phyloP scores from a whole-genome alignment of 192 early-diverging fungal species.

The Umbelopsis sp. region DNA sequence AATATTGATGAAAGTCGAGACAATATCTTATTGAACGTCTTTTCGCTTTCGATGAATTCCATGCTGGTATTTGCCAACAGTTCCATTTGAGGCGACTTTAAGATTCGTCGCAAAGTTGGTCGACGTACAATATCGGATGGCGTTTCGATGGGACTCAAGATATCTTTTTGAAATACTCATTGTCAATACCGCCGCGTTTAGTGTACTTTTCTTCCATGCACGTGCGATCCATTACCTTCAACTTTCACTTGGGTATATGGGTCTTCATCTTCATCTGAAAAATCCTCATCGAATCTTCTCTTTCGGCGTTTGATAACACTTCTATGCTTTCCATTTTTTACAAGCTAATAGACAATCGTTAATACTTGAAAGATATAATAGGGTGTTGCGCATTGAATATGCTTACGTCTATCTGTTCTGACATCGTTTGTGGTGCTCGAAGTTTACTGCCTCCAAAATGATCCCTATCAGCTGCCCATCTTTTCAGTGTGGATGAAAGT shows the following conservation, averaged over 20 bases:
- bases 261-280: slow-evolving; percentile 55
- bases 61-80: slow-evolving; percentile 55
- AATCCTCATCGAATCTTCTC: slow-evolving; percentile 24
- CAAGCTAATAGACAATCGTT: slow-evolving; percentile 26
- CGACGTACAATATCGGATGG: slow-evolving; percentile 53
- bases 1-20: slow-evolving; percentile 54
- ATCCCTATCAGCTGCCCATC: slow-evolving; percentile 42
- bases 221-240: slow-evolving; percentile 40
- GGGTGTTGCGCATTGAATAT: slow-evolving; percentile 20
- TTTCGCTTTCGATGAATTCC: slow-evolving; percentile 67
- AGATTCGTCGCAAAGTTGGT: slow-evolving; percentile 51
- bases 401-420: slow-evolving; percentile 32
- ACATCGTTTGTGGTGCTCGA: slow-evolving; percentile 39
- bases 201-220: neutral
- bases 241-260: slow-evolving; percentile 68
- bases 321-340: slow-evolving; percentile 40
- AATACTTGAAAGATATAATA: slow-evolving; percentile 21
- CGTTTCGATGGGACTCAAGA: slow-evolving; percentile 55
- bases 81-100: slow-evolving; percentile 55
- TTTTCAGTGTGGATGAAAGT: slow-evolving; percentile 51
- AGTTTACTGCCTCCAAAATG: slow-evolving; percentile 49
- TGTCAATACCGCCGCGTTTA: neutral
- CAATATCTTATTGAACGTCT: slow-evolving; percentile 59
- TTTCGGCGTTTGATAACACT: slow-evolving; percentile 39
- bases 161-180: slow-evolving; percentile 31